A percentile compares a stretch with the other conserved stretches of the same genome.
phyloP scores from a whole-genome alignment of 2,329 filamentous ascomycete genomes.

The Aspergillus ibericus region DNA sequence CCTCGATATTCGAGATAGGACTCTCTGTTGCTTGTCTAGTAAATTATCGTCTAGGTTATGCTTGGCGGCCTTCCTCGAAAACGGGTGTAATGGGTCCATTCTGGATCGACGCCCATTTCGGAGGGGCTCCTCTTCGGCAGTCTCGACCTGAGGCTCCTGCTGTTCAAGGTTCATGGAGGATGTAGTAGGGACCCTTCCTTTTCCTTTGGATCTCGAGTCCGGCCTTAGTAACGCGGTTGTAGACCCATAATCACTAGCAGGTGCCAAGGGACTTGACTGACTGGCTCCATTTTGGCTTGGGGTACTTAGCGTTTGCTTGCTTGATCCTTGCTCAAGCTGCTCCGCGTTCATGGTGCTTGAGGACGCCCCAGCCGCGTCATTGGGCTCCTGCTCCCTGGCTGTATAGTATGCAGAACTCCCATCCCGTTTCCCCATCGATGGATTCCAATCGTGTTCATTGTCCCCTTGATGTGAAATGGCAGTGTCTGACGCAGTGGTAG shows the following conservation, averaged over 20 bases:
- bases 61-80: conserved; percentile 40
- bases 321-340: conserved; percentile 5
- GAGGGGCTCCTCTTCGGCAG: conserved; percentile 16
- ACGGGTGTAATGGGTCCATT: conserved; percentile 20
- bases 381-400: conserved; percentile 27
- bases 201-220: conserved; percentile 20
- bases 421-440: conserved; percentile 17
- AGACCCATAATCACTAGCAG: conserved; percentile 34
- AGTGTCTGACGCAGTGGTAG: conserved; percentile 2
- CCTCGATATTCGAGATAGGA: conserved; percentile 39
- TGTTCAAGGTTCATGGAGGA: conserved; percentile 27
- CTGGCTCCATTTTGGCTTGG: conserved; percentile 20
- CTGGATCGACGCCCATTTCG: conserved; percentile 12
- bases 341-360: conserved; percentile 10
- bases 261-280: conserved; percentile 24
- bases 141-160: conserved; percentile 36
- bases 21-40: conserved; percentile 40
- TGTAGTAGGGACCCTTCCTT: conserved; percentile 19
- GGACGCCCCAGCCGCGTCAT: conserved; percentile 17
- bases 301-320: conserved; percentile 18
- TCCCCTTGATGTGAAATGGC: conserved; percentile 10
- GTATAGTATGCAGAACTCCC: conserved; percentile 33
- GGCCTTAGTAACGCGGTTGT: conserved; percentile 34
- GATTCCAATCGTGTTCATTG: conserved; percentile 3
- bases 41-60: conserved; percentile 49